phyloP scores from a whole-genome alignment of 257 asterid genomes.

The Pogostemon cablin region DNA sequence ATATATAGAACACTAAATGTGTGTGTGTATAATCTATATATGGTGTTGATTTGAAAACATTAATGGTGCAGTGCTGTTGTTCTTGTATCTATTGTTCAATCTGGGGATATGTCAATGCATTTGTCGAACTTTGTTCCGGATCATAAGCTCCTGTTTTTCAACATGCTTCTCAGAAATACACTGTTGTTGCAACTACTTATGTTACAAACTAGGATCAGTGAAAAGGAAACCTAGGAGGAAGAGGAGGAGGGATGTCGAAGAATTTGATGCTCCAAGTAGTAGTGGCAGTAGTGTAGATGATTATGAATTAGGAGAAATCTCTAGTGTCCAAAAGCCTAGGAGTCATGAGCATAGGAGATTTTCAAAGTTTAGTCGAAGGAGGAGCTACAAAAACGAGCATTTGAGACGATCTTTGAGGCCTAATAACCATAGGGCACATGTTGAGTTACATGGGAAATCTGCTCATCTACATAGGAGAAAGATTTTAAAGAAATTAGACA shows the following conservation, averaged over 20 bases:
- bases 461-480: slow-evolving; percentile 32
- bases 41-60: neutral
- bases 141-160: slow-evolving; percentile 53
- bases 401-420: slow-evolving; percentile 63
- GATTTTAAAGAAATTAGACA: slow-evolving; percentile 28
- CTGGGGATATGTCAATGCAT: slow-evolving; percentile 80
- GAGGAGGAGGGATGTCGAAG: slow-evolving; percentile 49
- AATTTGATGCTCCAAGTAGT: neutral
- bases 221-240: slow-evolving; percentile 40
- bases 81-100: slow-evolving; percentile 69
- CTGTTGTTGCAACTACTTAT: slow-evolving; percentile 62
- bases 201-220: slow-evolving; percentile 49
- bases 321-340: slow-evolving; percentile 23
- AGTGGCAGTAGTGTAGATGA: slow-evolving; percentile 38
- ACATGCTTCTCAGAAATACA: slow-evolving; percentile 51
- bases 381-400: slow-evolving; percentile 51
- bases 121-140: slow-evolving; percentile 47
- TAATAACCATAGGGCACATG: slow-evolving; percentile 41
- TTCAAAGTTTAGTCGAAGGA: slow-evolving; percentile 27
- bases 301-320: slow-evolving; percentile 34
- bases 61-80: slow-evolving; percentile 62
- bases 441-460: slow-evolving; percentile 38
- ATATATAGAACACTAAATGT: neutral
- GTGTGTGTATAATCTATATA: neutral
- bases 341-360: slow-evolving; percentile 24